Conservation (phyloP, 2,329 filamentous ascomycete species). For the Lachnum nothofagi region DNA sequence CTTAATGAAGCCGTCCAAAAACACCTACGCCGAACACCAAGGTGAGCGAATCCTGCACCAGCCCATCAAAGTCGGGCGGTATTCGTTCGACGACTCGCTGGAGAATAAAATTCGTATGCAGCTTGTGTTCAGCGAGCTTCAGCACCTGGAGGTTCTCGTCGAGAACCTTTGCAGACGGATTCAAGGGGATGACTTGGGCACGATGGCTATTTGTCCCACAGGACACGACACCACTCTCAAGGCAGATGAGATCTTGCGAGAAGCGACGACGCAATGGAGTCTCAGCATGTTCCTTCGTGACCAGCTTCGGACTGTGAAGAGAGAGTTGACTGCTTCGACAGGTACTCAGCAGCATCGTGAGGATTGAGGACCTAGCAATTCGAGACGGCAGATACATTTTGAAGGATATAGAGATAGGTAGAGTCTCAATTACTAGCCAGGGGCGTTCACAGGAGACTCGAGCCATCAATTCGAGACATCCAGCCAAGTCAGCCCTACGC, state of each 20-base stretch:
- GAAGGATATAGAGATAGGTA: no score
- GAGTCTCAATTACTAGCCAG: no score
- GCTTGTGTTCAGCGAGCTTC: background rate
- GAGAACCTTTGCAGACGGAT: background rate
- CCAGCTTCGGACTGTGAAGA: background rate
- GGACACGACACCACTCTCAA: background rate
- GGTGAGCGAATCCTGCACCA: background rate
- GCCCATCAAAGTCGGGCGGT: background rate
- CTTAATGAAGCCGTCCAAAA: background rate
- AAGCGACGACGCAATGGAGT: background rate
- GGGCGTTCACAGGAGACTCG: no score
- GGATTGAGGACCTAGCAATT: no score
- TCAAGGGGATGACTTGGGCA: background rate
- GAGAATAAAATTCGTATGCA: background rate
- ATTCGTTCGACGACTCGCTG: background rate
- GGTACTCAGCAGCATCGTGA: background rate
- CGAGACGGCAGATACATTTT: no score
- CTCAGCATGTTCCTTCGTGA: background rate
- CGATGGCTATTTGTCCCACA: background rate
- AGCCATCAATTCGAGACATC: no score
- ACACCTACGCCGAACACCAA: background rate
- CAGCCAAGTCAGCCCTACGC: no score
- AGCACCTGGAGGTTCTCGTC: background rate
- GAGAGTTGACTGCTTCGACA: background rate
- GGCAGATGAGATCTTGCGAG: background rate